Evolutionary conservation across 2,329 filamentous ascomycete species (phyloP).

Genomic region (Beauveria caledonica): DNA sequence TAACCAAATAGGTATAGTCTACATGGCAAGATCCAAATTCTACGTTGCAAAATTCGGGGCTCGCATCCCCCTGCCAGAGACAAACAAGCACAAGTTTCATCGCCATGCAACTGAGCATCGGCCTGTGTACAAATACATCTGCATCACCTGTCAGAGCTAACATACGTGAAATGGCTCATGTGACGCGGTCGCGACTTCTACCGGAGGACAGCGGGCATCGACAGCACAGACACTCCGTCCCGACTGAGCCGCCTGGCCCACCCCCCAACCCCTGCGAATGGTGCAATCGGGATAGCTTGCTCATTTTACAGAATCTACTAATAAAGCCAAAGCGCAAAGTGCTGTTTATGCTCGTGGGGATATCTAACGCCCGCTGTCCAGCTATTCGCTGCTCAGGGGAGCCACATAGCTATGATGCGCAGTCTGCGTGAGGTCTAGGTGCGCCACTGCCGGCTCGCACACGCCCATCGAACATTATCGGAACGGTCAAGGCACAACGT

Average conservation of each 20-base stretch:
- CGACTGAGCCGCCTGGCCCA: not conserved
- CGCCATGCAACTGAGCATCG: not conserved
- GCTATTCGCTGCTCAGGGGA: not conserved
- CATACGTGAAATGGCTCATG: not conserved
- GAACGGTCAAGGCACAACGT: not conserved
- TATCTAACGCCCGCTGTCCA: not conserved
- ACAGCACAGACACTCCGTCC: not conserved
- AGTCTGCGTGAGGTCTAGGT: not conserved
- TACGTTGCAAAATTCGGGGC: no score
- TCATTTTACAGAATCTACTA: not conserved
- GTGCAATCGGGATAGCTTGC: not conserved
- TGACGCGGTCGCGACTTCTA: not conserved
- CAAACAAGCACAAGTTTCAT: not conserved
- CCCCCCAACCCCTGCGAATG: not conserved
- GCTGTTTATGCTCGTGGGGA: not conserved
- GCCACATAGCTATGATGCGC: not conserved
- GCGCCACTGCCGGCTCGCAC: not conserved
- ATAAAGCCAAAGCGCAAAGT: not conserved
- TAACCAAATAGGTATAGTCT: no score
- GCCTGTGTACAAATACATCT: not conserved
- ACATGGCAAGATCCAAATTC: no score
- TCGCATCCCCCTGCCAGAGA: not conserved
- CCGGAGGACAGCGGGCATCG: not conserved
- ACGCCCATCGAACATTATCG: not conserved
- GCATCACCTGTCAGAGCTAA: not conserved